Evolutionary conservation across 116 monocot species (phyloP), one percentile per base, ranked within the genome.

Genomic region (Zostera marina): DNA sequence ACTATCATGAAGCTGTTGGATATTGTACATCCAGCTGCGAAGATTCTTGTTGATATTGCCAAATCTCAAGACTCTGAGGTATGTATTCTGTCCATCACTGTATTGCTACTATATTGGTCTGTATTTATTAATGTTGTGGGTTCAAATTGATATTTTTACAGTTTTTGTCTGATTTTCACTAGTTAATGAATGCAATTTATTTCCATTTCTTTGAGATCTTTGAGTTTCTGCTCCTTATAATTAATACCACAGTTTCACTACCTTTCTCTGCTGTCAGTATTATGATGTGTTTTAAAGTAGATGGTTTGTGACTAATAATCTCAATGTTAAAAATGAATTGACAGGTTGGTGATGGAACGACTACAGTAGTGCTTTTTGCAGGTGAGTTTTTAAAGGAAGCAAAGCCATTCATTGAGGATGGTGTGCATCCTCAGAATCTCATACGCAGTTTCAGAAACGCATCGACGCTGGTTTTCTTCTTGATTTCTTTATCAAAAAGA

Each of bases 1-100:
- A 96, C 94, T n/a, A 96, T 96, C 67, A 96, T 96, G 94, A 88
- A 85, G 69, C 81, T 96, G 12, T 79, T 96, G 22, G 88, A 96
- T 45, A 85, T 88, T 68, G 69, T 96, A 47, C 94, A 96, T 54
- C 89, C 94, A 1, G 88, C 85, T 42, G 88, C 94, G 39, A 96
- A 88, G 76, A 88, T 96, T 58, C 80, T 96, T 15, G 85, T 80
- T 12, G 94, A 96, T 56, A 96, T 96, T 44, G 94, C 94, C 62
- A 85, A 79, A 74, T 96, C 88, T 0, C 94, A 96, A 77, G 94
- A 96, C 58, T 81, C 94, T 44, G 94, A 96, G 94, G 92, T 92
- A 47, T 49, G 15, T 49, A 8, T 51, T 51, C 20, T 51, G 8
- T 17, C 20, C 20, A 8, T 51, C n/a, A 7, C 49, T 51, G n/a